Base-by-base conservation (phyloP, 2,329 filamentous ascomycete genomes). In the Ascocoryne sarcoides region DNA sequence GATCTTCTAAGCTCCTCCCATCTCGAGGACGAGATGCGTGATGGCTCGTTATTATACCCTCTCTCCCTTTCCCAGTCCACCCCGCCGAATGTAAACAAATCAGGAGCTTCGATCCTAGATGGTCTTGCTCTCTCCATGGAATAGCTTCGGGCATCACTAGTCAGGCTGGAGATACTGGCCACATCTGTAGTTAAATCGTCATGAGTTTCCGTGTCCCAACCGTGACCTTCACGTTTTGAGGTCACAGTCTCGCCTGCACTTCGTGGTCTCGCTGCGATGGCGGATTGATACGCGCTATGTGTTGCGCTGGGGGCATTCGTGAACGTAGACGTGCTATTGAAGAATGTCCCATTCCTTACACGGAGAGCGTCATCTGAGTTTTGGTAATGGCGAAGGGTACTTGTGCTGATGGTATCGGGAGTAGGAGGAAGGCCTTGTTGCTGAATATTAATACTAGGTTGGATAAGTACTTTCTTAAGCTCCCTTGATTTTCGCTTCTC, bases 301-400 rank as follows among this genome's bases (percentile, higher is more conserved):
- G 46, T 41, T 10, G 37, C 31, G 10, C 18, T 23, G 21, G 44
- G 42, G 10, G 31, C 36, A 2, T 44, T 45, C 7, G 12, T 26
- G 32, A 50, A 50, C 7, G 47, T 44, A 17, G 51, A 48, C n/a
- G 46, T 50, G 32, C 40, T 50, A 15, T 47, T 43, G n/a, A 53
- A 37, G 28, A 51, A 52, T 9, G 44, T 51, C 2, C 31, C 32
- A 5, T 51, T 40, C 19, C 45, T 42, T 10, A 17, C 36, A 12
- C 43, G 43, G 12, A 72, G 53, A 0, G 66, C 67, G 32, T 76
- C 73, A 39, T 68, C 65, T 0, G 72, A 75, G 35, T 64, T 66
- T 45, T 73, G 65, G 43, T 66, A 70, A 10, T 65, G 64, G 4
- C 66, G 63, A 23, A 60, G 44, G 2, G 56, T 60, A 29, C 46